Evolutionary conservation across 73 alveolate species (phyloP).

Genomic region (Paraurostyla sp.): DNA sequence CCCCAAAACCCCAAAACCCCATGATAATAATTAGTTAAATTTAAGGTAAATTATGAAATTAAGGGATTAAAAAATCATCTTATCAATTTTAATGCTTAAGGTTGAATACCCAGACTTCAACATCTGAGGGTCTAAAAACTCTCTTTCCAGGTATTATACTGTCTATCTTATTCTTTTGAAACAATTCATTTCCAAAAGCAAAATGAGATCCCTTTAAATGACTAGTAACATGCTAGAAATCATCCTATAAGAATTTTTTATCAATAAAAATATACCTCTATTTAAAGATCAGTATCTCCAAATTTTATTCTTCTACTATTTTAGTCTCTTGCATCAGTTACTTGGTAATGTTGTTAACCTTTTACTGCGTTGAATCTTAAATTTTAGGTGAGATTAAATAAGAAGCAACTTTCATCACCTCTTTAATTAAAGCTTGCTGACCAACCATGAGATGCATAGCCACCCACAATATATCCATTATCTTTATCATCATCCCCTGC

Average conservation of each 20-base stretch:
- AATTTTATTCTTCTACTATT: conserved; percentile 45
- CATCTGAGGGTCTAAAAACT: conserved; percentile 43
- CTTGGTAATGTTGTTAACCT: conserved; percentile 57
- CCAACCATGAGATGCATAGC: conserved; percentile 80
- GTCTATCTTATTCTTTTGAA: conserved; percentile 49
- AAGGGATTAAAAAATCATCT: too few relatives aligned
- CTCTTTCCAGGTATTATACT: conserved; percentile 54
- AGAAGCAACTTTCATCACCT: conserved; percentile 70
- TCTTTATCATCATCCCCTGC: not conserved
- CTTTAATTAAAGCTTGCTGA: conserved; percentile 48
- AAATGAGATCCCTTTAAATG: conserved; percentile 47
- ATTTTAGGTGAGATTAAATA: conserved; percentile 64
- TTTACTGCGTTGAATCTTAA: conserved; percentile 61
- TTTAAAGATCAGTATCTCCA: conserved; percentile 59
- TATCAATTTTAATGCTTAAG: not conserved
- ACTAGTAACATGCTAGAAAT: conserved; percentile 26
- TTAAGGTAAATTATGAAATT: too few relatives aligned
- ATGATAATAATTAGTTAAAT: too few relatives aligned
- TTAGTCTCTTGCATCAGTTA: conserved; percentile 27
- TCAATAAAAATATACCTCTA: not conserved
- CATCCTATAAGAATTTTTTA: not conserved
- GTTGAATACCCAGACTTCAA: conserved; percentile 67
- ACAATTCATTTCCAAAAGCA: conserved; percentile 60
- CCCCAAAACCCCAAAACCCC: too few relatives aligned
- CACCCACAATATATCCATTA: conserved; percentile 63